Percentiles rank a stretch among this genome's conserved stretches.
phyloP scores from a whole-genome alignment of 805 yeast species.

The Schizosaccharomyces octosporus region DNA sequence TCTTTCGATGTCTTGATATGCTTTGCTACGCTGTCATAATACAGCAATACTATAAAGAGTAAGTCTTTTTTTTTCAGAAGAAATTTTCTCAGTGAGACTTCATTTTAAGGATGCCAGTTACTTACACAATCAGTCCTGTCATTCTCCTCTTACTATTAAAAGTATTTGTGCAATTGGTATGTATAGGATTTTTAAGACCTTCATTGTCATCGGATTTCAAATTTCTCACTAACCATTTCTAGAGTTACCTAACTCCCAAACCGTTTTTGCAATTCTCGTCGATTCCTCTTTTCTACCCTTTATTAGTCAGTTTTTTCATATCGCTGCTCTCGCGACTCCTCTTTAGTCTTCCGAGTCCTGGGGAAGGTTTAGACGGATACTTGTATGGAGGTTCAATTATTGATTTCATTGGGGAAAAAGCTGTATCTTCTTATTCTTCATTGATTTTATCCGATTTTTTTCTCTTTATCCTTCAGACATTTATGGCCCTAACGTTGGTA shows the following conservation, averaged over 20 bases:
- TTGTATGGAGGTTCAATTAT: neutral
- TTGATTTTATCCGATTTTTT: neutral
- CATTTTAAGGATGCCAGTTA: no score
- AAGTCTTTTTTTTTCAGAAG: neutral
- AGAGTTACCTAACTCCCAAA: neutral
- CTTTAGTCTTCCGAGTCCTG: neutral
- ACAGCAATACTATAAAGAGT: neutral
- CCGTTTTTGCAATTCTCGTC: neutral
- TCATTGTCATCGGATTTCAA: no score
- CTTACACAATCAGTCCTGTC: neutral
- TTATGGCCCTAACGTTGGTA: neutral
- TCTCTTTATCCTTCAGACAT: neutral
- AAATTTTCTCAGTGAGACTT: no score
- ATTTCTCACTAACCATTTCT: neutral
- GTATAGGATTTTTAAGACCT: neutral
- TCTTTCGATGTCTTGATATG: neutral
- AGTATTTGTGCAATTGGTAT: neutral
- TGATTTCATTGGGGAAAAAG: neutral
- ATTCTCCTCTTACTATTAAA: neutral
- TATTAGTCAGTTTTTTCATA: neutral
- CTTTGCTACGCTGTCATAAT: neutral
- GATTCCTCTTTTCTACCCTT: neutral
- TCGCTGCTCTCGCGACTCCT: neutral
- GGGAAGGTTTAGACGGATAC: neutral
- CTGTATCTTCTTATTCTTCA: neutral